Conservation (phyloP, 2,329 filamentous ascomycete genomes). For the Coleophoma cylindrospora region DNA sequence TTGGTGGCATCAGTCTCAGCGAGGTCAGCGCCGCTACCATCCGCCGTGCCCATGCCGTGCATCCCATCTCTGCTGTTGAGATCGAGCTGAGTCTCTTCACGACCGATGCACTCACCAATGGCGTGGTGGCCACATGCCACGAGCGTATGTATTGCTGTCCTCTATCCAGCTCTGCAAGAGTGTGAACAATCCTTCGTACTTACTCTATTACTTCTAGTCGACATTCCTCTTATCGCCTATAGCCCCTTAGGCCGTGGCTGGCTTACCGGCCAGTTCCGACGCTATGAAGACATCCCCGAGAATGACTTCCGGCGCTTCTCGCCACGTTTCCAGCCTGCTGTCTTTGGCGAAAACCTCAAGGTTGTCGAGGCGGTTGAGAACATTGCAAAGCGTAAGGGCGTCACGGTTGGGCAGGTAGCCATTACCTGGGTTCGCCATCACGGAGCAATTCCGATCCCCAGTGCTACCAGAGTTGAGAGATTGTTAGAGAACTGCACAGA, state of each 20-base stretch:
- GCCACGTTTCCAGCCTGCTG: conserved; percentile 38
- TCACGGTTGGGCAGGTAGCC: conserved; percentile 23
- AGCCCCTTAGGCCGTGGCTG: conserved; percentile 41
- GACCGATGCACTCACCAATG: conserved; percentile 32
- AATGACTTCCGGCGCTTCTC: conserved; percentile 27
- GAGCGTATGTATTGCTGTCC: conserved; percentile 10
- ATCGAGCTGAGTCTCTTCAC: conserved; percentile 46
- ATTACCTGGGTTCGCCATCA: not conserved
- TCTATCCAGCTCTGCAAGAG: too few species aligned
- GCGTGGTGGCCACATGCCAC: conserved; percentile 30
- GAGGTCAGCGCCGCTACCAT: conserved; percentile 39
- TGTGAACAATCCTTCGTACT: too few species aligned
- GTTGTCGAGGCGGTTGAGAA: conserved; percentile 36
- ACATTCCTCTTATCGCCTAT: conserved; percentile 37
- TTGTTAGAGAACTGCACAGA: conserved; percentile 20
- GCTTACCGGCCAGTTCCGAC: conserved; percentile 31
- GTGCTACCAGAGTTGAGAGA: conserved; percentile 16
- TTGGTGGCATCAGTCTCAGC: conserved; percentile 39
- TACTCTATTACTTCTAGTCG: conserved; percentile 13
- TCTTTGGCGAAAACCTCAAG: conserved; percentile 44
- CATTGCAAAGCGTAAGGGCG: conserved; percentile 39
- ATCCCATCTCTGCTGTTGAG: conserved; percentile 43
- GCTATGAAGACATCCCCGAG: not conserved
- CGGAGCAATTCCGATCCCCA: conserved; percentile 20
- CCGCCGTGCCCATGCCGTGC: conserved; percentile 37